These are phyloP conservation scores for Beta vulgaris DNA, from an alignment of 148 eudicot species.

Conservation along the genomic window DNA sequence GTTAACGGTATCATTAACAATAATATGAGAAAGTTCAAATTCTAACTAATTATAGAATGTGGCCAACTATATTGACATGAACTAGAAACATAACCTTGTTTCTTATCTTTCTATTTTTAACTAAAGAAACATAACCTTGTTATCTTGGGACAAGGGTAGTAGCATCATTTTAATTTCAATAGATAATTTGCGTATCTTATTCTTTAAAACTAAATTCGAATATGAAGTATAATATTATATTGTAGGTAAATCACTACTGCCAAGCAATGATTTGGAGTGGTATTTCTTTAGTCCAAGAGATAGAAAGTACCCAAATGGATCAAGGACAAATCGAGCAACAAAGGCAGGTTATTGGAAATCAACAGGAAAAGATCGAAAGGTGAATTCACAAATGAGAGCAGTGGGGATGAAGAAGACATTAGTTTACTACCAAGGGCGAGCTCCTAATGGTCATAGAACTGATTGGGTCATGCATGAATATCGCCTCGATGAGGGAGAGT, in stretches of 20 bases:
- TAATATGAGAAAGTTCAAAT: too few species aligned
- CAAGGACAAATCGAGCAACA: conserved; percentile 69
- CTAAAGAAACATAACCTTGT: too few species aligned
- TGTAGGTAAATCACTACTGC: conserved; percentile 59
- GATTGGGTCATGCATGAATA: conserved; percentile 78
- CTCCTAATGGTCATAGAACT: conserved; percentile 59
- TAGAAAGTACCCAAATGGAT: conserved; percentile 68
- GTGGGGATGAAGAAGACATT: conserved; percentile 70
- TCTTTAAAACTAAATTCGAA: too few species aligned
- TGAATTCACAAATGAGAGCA: conserved; percentile 39
- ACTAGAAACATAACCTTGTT: too few species aligned
- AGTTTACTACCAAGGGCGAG: conserved; percentile 64
- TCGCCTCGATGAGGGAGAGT: conserved; percentile 46
- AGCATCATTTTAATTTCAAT: too few species aligned
- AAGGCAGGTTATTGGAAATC: conserved; percentile 68
- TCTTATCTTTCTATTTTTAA: too few species aligned
- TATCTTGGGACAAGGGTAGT: too few species aligned
- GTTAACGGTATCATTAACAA: too few species aligned
- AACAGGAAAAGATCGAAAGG: conserved; percentile 59
- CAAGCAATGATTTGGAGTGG: conserved; percentile 71
- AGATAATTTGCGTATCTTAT: too few species aligned
- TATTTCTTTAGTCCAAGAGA: conserved; percentile 64
- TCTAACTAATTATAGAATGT: too few species aligned
- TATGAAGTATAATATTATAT: too few species aligned
- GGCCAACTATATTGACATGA: too few species aligned